Base-by-base conservation (phyloP, 805 yeast species). In the Cyberlindnera samutprakarnensis region DNA sequence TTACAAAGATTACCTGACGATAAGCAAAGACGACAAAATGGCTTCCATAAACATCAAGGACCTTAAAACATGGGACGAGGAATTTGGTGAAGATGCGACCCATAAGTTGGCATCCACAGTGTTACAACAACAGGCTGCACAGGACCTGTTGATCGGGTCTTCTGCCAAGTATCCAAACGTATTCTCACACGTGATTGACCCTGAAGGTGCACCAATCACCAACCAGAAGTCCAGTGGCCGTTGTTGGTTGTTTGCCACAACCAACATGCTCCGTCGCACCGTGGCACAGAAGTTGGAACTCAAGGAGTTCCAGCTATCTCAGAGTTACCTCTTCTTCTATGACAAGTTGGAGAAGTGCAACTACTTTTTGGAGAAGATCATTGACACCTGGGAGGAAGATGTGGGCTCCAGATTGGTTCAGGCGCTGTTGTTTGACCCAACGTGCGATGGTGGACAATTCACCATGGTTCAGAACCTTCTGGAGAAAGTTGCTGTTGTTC, bases 231-330 rank as follows among this genome's bases (percentile, higher is more conserved):
- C 73, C 9, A 73, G 85, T 15, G 95, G 95, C 19, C 64, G 94
- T 47, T 85, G 95, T 58, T 85, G 95, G 95, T 67, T 85, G 39
- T 85, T 85, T 56, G 95, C 95, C 9, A 71, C 90, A 1, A 73
- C 84, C 32, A 85, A 86, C 46, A 68, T 80, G 35, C 61, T 84
- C 48, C 69, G 95, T 46, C 53, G 78, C 31, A 68, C 67, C 33
- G 70, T 82, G 25, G 74, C 77, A 57, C 63, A 68, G 45, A 69
- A 70, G 49, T 70, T 77, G 55, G 74, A 78, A 48, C 56, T 85
- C 46, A 74, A 75, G 44, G 70, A 68, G 44, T 75, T 82, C 53
- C 87, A 81, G 57, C 58, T 86, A 31, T 79, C 92, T 23, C 94
- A 85, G 47, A 68, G 82, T 16, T 84, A 79, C 53, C 56, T 85